Evolutionary conservation across 2,329 filamentous ascomycete genomes (phyloP).

Genomic region (Pyrenophora tritici-repentis): DNA sequence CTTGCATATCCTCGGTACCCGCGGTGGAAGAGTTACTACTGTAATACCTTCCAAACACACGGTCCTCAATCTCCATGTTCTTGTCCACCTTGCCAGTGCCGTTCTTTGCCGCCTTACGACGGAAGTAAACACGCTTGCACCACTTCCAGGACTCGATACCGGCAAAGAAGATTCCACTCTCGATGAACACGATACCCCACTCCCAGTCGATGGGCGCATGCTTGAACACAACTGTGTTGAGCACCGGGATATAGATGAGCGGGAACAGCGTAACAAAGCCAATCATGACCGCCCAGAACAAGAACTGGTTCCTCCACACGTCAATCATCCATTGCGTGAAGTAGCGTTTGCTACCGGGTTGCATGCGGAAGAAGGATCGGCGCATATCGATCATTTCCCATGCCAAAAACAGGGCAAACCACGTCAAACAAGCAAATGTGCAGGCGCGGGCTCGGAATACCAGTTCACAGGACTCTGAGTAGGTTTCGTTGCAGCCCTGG

Average conservation of each 20-base stretch:
- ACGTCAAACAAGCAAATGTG: slow-evolving; percentile 74
- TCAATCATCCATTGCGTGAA: slow-evolving; percentile 65
- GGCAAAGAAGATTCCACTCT: slow-evolving; percentile 64
- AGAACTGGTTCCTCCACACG: slow-evolving; percentile 73
- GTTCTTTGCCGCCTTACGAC: slow-evolving; percentile 23
- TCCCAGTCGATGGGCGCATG: slow-evolving; percentile 70
- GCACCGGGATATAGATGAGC: slow-evolving; percentile 67
- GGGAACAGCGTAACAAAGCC: slow-evolving; percentile 55
- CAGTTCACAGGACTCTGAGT: slow-evolving; percentile 39
- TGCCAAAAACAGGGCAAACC: slow-evolving; percentile 76
- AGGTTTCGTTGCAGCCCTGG: slow-evolving; percentile 42
- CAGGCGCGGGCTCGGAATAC: slow-evolving; percentile 66
- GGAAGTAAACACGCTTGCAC: slow-evolving; percentile 59
- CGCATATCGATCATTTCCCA: slow-evolving; percentile 79
- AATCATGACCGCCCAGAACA: slow-evolving; percentile 52
- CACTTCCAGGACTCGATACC: slow-evolving; percentile 72
- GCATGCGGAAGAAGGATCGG: slow-evolving; percentile 75
- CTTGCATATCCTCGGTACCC: neutral
- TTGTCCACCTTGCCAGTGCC: slow-evolving; percentile 15
- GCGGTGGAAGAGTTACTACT: slow-evolving; percentile 1
- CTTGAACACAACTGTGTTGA: slow-evolving; percentile 69
- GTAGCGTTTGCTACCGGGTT: slow-evolving; percentile 60
- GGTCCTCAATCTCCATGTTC: slow-evolving; percentile 25
- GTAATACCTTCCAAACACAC: slow-evolving; percentile 25
- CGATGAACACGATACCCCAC: slow-evolving; percentile 70